Evolutionary conservation across 805 yeast species (phyloP).

Genomic region (Allodekkera sacchari): DNA sequence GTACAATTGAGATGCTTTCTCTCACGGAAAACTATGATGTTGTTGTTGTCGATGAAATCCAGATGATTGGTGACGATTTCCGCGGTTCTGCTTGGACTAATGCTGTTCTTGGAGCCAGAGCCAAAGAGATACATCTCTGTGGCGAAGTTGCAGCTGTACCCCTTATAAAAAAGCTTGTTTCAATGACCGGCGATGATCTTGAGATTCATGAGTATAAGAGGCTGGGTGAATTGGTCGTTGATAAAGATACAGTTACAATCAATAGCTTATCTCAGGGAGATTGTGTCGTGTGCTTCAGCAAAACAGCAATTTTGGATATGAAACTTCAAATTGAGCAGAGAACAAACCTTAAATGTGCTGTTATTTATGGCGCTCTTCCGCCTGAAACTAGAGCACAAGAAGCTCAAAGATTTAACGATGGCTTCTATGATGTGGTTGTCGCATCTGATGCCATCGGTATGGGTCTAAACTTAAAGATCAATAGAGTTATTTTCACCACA

Average conservation of each 20-base stretch:
- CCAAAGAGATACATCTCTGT: conserved; percentile 83
- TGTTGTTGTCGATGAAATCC: conserved; percentile 92
- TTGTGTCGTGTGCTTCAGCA: conserved; percentile 83
- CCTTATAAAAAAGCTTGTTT: conserved; percentile 48
- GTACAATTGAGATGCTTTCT: conserved; percentile 94
- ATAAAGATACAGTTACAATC: conserved; percentile 30
- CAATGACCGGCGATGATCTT: conserved; percentile 72
- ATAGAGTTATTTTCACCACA: conserved; percentile 68
- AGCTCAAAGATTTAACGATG: conserved; percentile 71
- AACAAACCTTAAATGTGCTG: conserved; percentile 67
- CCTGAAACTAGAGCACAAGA: conserved; percentile 89
- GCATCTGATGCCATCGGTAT: conserved; percentile 98
- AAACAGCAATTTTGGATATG: conserved; percentile 56
- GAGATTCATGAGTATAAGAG: conserved; percentile 66
- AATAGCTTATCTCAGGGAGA: conserved; percentile 58
- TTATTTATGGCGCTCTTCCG: conserved; percentile 91
- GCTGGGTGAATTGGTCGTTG: conserved; percentile 61
- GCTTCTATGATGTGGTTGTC: conserved; percentile 71
- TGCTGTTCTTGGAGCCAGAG: conserved; percentile 78
- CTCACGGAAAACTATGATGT: conserved; percentile 61
- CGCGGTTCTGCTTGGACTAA: conserved; percentile 95
- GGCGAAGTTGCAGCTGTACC: conserved; percentile 88
- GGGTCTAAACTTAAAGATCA: conserved; percentile 87
- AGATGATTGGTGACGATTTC: conserved; percentile 73
- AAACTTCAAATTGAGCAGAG: conserved; percentile 61